Conservation (phyloP, 2,329 filamentous ascomycete genomes). For the Fusarium brachygibbosum region DNA sequence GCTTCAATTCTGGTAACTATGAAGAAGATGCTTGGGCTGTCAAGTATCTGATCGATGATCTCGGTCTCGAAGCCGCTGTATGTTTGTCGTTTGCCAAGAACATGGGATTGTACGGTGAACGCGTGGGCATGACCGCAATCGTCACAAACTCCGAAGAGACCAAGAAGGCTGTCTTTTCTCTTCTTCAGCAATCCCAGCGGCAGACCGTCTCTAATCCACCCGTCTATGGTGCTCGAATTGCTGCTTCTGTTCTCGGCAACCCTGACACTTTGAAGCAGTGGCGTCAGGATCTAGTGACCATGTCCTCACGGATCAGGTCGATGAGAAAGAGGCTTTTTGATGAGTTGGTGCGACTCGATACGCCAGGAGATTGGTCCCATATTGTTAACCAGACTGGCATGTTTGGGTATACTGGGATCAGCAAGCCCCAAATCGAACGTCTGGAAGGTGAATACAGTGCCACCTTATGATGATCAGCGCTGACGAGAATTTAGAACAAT, state of each 20-base stretch:
- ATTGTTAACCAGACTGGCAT: constrained; percentile 57
- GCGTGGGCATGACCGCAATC: constrained; percentile 51
- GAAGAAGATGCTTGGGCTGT: constrained; percentile 47
- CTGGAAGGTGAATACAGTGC: constrained; percentile 47
- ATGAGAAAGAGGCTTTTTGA: constrained; percentile 55
- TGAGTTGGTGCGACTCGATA: constrained; percentile 49
- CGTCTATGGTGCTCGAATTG: constrained; percentile 54
- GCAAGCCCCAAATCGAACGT: constrained; percentile 59
- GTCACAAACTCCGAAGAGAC: constrained; percentile 41
- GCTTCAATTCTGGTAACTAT: constrained; percentile 44
- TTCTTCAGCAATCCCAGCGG: constrained; percentile 52
- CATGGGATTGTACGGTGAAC: constrained; percentile 62
- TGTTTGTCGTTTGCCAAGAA: constrained; percentile 74
- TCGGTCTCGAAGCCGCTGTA: constrained; percentile 64
- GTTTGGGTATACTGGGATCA: constrained; percentile 64
- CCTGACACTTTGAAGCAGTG: constrained; percentile 51
- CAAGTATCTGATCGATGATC: constrained; percentile 47
- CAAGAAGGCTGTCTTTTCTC: constrained; percentile 44
- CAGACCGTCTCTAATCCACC: constrained; percentile 55
- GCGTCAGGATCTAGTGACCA: constrained; percentile 53
- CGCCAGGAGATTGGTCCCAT: constrained; percentile 56
- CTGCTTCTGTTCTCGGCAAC: constrained; percentile 51
- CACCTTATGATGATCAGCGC: accelerated
- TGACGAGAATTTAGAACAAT: constrained; percentile 44
- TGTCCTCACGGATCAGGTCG: constrained; percentile 53